These are phyloP conservation scores for Apiospora hydei DNA, from an alignment of 2,329 filamentous ascomycete genomes.

Conservation along the genomic window DNA sequence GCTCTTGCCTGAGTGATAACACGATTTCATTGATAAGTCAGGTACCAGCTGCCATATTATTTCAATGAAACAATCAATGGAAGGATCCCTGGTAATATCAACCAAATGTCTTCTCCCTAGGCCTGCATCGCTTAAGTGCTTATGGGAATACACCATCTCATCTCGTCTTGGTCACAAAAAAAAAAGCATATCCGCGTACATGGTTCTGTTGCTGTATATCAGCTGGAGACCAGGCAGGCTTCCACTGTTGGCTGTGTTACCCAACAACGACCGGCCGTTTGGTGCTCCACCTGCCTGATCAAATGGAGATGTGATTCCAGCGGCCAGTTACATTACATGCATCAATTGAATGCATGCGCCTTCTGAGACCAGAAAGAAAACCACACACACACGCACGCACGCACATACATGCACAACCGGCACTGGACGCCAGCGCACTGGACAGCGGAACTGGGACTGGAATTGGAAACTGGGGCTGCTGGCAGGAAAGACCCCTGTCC, in stretches of 20 bases:
- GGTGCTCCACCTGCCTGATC: conserved; percentile 13
- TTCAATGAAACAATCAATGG: not conserved
- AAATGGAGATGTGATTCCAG: not conserved
- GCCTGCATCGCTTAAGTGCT: not conserved
- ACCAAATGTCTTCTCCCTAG: too few species aligned
- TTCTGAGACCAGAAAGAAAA: not conserved
- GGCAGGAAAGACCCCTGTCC: not conserved
- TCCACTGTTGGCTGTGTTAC: not conserved
- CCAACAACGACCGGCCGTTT: not conserved
- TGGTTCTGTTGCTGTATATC: not conserved
- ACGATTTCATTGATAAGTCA: not conserved
- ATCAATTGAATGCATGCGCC: not conserved
- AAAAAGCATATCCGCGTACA: not conserved
- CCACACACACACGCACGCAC: not conserved
- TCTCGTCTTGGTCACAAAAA: not conserved
- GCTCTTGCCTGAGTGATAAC: not conserved
- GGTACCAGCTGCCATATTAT: not conserved
- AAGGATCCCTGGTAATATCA: too few species aligned
- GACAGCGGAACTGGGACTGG: not conserved
- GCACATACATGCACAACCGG: not conserved
- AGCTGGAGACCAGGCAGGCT: not conserved
- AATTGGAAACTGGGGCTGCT: not conserved
- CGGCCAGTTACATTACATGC: conserved; percentile 17
- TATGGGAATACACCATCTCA: not conserved
- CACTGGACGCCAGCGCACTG: too few species aligned